Evolutionary conservation across 2,329 filamentous ascomycete genomes (phyloP).

Genomic region (Ophiosphaerella narmari): DNA sequence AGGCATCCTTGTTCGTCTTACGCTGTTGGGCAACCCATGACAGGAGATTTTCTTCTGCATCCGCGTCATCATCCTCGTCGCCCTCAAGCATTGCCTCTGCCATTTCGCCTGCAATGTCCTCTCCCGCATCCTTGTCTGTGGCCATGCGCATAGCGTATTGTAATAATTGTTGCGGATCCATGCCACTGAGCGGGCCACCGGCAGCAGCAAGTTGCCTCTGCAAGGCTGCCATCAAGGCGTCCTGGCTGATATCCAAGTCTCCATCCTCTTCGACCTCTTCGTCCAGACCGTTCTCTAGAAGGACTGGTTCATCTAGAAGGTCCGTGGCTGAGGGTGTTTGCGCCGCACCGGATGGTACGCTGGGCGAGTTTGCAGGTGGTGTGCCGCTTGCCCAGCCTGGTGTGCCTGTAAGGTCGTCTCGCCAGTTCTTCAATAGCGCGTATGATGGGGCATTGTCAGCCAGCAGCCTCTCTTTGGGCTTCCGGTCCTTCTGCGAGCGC

Average conservation of each 20-base stretch:
- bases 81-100: slow-evolving; percentile 48
- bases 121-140: slow-evolving; percentile 45
- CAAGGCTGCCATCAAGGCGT: slow-evolving; percentile 45
- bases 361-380: slow-evolving; percentile 17
- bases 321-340: slow-evolving; percentile 12
- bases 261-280: slow-evolving; percentile 19
- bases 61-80: slow-evolving; percentile 38
- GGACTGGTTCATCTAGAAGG: slow-evolving; percentile 17
- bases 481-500: slow-evolving; percentile 33
- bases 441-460: slow-evolving; percentile 40
- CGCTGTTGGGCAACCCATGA: slow-evolving; percentile 42
- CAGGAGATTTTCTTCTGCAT: slow-evolving; percentile 33
- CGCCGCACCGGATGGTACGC: slow-evolving; percentile 2
- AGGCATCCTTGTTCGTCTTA: slow-evolving; percentile 18
- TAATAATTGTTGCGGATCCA: slow-evolving; percentile 50
- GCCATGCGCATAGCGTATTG: slow-evolving; percentile 53
- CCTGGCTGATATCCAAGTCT: slow-evolving; percentile 40
- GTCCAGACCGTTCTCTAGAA: slow-evolving; percentile 18
- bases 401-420: slow-evolving; percentile 41
- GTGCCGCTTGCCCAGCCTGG: slow-evolving; percentile 30
- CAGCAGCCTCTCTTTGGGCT: slow-evolving; percentile 27
- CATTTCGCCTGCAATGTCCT: slow-evolving; percentile 50
- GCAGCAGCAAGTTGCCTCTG: slow-evolving; percentile 40
- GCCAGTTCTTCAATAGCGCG: slow-evolving; percentile 53
- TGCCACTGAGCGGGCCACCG: slow-evolving; percentile 43